Base-by-base conservation (phyloP, 2,329 filamentous ascomycete species). In the Fusarium albidum region DNA sequence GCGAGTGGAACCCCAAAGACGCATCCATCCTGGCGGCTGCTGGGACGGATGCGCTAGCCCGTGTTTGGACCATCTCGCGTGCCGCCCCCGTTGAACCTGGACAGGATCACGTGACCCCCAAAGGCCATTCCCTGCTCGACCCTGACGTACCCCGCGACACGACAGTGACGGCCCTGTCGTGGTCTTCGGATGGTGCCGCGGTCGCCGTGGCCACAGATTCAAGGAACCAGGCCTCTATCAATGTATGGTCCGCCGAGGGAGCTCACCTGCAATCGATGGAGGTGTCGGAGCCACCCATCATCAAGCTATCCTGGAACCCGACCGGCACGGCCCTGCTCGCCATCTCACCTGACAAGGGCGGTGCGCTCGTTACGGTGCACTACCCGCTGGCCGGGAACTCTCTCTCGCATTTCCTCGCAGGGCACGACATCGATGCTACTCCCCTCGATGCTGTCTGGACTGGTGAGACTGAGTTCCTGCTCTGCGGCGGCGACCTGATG, bases 21-120 rank as follows among this genome's bases (percentile, higher is more conserved):
- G 82, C 85, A 71, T 83, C 81, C 55, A 77, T 86, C 74, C 79
- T 88, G 79, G 85, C 84, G 73, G 84, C 84, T 79, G 84, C 83
- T 77, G 85, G 85, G 68, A 87, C 84, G 71, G 85, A 88, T 78
- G 83, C 85, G 75, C 83, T 88, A 83, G 85, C 85, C 78, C 84
- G 85, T 61, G 79, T 88, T 75, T 88, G 85, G 85, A 86, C 82
- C 58, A 73, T 88, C 64, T 80, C 82, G 71, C 81, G 80, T 79
- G 77, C 77, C 69, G 73, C 78, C 65, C 75, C 76, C 63, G 68
- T 77, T 55, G 74, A 75, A 44, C 65, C 70, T 35, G 69, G 69
- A 45, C 66, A 69, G 48, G 75, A 79, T 73, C 73, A 74, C 73
- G 75, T 75, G 72, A 70, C 73, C 55, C 70, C 68, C 32, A 59